Evolutionary conservation across 495 filamentous ascomycete genomes (phyloP), one percentile per base, ranked within the genome.

Genomic region (Hypoxylon rickii): DNA sequence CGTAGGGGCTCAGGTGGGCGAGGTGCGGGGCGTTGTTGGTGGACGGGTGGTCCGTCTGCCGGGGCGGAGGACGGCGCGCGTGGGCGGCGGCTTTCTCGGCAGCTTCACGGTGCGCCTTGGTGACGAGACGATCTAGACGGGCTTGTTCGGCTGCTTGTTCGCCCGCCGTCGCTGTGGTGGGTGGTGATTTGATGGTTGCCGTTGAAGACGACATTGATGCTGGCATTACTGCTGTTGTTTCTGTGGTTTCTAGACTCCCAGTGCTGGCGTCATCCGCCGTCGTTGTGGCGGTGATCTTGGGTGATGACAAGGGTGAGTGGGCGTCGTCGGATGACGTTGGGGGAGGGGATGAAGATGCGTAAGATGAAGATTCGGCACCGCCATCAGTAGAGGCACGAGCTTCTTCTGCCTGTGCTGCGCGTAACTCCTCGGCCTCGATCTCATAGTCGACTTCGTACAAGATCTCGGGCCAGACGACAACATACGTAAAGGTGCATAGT

Each of bases 401-500:
- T 16, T 58, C 53, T 43, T 63, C 59, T 12, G 44, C 53, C 42
- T 58, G 59, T 21, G 55, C 40, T 26, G 58, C 58, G 24, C 55
- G 63, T 12, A 79, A 67, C 36, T 78, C 75, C 55, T 83, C 81
- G 8, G 77, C 74, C 47, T 84, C 81, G 32, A 82, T 70, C 31
- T 76, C 74, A 51, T 80, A 72, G 18, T 84, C 79, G 13, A 87
- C 84, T 51, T 80, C 79, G 51, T 80, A 81, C 40, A 84, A 69
- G 57, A 87, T 83, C 56, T 85, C 79, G 21, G 82, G 77, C 70
- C 80, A 79, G 22, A 86, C 80, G 26, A 82, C 73, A 49, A 97
- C 83, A 76, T 92, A 92, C 2, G 87, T 90, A 64, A 93, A 97
- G 11, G 89, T 89, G 47, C 92, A 85, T 1, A 98, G 79, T 68